Percentiles rank a stretch among this genome's conserved stretches.
Evolutionary conservation across 2,329 filamentous ascomycete species (phyloP).

Genomic region (Ascosphaera pollenicola): DNA sequence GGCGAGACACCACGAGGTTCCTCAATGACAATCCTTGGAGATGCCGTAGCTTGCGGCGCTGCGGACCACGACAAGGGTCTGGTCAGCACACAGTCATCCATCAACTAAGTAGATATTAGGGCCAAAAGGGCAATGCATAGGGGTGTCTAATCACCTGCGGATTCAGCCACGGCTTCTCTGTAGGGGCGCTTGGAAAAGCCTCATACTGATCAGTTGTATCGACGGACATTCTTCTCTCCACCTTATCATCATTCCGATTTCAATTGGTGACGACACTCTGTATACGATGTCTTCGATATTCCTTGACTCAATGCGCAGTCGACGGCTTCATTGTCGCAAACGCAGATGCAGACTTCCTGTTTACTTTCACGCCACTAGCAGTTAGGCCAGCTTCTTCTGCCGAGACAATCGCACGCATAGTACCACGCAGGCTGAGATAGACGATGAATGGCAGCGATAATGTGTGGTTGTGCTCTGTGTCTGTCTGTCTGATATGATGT

Average conservation of each 20-base stretch:
- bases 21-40: constrained; percentile 69
- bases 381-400: too few species aligned
- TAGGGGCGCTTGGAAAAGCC: background rate
- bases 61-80: constrained; percentile 1
- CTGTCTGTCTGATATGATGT: too few species aligned
- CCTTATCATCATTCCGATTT: background rate
- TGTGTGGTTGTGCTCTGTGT: too few species aligned
- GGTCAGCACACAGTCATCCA: background rate
- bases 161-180: constrained; percentile 1
- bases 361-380: too few species aligned
- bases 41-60: constrained; percentile 79
- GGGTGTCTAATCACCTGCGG: background rate
- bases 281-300: too few species aligned
- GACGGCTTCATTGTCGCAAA: too few species aligned
- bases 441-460: background rate
- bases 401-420: constrained; percentile 5
- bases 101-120: too few species aligned
- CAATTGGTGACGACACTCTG: too few species aligned
- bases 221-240: background rate
- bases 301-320: too few species aligned
- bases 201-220: background rate
- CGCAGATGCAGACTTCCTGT: too few species aligned
- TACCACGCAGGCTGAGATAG: too few species aligned
- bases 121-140: background rate
- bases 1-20: constrained; percentile 49